Evolutionary conservation across 2,329 filamentous ascomycete genomes (phyloP).

Genomic region (Tetracladium maxilliforme): DNA sequence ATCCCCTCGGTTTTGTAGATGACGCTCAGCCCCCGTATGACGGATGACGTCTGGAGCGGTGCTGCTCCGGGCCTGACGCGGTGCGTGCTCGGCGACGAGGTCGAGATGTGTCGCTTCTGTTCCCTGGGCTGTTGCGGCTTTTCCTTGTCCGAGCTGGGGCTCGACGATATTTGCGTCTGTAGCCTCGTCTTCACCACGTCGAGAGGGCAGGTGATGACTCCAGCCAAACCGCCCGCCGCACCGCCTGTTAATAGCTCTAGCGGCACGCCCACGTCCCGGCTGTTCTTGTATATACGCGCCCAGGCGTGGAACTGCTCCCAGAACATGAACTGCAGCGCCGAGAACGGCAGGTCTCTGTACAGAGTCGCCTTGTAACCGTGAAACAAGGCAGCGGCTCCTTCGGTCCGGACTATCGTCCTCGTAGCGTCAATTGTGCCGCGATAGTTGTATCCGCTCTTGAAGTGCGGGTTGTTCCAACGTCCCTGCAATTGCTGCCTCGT

Average conservation of each 20-base stretch:
- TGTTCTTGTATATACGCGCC: conserved; percentile 65
- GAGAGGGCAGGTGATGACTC: conserved; percentile 86
- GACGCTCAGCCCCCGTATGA: conserved; percentile 67
- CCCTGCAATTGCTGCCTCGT: conserved; percentile 94
- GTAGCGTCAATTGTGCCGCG: conserved; percentile 71
- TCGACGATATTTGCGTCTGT: conserved; percentile 71
- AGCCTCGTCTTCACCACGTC: conserved; percentile 96
- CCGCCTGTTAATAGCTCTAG: conserved; percentile 84
- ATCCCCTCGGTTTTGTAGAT: conserved; percentile 87
- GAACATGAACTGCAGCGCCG: conserved; percentile 92
- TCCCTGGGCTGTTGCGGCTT: conserved; percentile 19
- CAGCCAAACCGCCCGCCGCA: conserved; percentile 80
- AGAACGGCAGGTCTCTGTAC: conserved; percentile 88
- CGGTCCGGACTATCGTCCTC: conserved; percentile 67
- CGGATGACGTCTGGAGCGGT: conserved; percentile 76
- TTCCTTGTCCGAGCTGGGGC: conserved; percentile 15
- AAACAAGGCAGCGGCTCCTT: conserved; percentile 78
- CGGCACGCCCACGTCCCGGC: conserved; percentile 69
- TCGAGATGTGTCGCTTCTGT: conserved; percentile 68
- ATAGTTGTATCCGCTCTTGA: conserved; percentile 93
- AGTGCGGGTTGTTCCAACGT: conserved; percentile 86
- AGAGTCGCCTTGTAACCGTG: conserved; percentile 96
- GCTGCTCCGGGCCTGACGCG: conserved; percentile 65
- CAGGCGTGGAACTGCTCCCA: conserved; percentile 86
- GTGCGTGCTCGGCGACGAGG: conserved; percentile 75